Evolutionary conservation across 768 basidiomycete genomes (phyloP).

Genomic region (Pleurotus tuoliensis): DNA sequence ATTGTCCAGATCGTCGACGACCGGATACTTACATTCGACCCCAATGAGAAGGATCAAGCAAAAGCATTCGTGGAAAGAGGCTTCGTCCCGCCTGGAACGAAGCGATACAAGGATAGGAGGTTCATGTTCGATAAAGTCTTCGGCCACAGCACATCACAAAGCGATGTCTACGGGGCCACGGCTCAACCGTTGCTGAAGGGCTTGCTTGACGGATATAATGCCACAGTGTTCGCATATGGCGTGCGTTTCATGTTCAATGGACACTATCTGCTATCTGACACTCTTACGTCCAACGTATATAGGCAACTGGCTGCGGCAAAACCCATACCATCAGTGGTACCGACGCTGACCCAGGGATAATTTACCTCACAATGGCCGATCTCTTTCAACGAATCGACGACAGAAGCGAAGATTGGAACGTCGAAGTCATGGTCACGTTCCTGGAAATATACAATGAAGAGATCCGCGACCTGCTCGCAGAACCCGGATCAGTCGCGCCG

Average conservation of each 20-base stretch:
- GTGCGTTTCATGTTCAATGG: constrained; percentile 45
- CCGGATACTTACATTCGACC: constrained; percentile 94
- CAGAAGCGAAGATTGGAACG: constrained; percentile 77
- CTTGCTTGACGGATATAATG: constrained; percentile 91
- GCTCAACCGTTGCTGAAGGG: constrained; percentile 81
- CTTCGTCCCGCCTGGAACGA: constrained; percentile 81
- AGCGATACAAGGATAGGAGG: constrained; percentile 93
- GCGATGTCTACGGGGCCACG: constrained; percentile 84
- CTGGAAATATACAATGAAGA: constrained; percentile 99
- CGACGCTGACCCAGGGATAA: constrained; percentile 83
- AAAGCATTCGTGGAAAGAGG: constrained; percentile 81
- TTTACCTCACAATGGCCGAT: constrained; percentile 96
- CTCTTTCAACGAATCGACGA: constrained; percentile 92
- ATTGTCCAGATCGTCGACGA: constrained; percentile 91
- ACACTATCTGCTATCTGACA: background rate
- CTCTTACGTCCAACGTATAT: constrained; percentile 11
- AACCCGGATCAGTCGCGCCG: constrained; percentile 55
- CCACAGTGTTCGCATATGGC: constrained; percentile 98
- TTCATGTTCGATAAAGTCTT: constrained; percentile 98
- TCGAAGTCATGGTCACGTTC: constrained; percentile 90
- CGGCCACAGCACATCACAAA: constrained; percentile 73
- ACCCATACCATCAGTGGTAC: constrained; percentile 98
- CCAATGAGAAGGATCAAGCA: constrained; percentile 82
- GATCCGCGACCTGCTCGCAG: constrained; percentile 90
- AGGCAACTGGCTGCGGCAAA: constrained; percentile 99